A percentile compares a stretch with the other conserved stretches of the same genome.
These are phyloP conservation scores for Saccharomyces hybrid DNA, from an alignment of 1,139 yeast species.

Conservation along the genomic window DNA sequence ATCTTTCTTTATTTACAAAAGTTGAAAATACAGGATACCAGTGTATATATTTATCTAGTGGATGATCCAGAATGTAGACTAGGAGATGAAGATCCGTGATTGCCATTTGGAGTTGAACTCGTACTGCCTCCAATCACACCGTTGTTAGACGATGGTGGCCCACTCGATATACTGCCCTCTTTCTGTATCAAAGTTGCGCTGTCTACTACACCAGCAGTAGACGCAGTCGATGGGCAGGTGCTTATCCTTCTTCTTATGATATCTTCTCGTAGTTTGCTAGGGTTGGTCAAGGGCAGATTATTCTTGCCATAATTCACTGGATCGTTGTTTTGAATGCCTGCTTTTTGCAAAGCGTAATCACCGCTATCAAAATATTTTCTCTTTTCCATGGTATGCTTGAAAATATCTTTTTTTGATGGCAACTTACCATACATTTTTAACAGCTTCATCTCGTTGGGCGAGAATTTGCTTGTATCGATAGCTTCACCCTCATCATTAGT, in stretches of 20 bases:
- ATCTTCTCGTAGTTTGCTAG: conserved; percentile 30
- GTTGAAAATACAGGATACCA: background rate
- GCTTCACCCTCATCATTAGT: conserved; percentile 12
- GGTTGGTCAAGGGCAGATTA: conserved; percentile 31
- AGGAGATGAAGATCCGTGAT: background rate
- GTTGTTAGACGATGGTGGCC: conserved; percentile 26
- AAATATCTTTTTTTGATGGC: conserved; percentile 78
- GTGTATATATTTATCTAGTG: background rate
- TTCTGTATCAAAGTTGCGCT: conserved; percentile 9
- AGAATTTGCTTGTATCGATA: conserved; percentile 49
- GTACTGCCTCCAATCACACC: background rate
- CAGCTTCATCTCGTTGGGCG: conserved; percentile 63
- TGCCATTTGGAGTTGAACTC: background rate
- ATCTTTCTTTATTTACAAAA: no score
- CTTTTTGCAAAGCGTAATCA: conserved; percentile 90
- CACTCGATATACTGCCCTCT: conserved; percentile 32
- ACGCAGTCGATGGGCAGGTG: conserved; percentile 28
- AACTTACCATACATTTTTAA: conserved; percentile 81
- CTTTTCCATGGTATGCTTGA: conserved; percentile 74
- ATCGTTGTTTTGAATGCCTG: conserved; percentile 26
- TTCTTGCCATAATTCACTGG: conserved; percentile 22
- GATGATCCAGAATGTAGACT: background rate
- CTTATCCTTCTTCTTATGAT: conserved; percentile 32
- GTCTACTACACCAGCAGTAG: conserved; percentile 5
- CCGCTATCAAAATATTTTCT: conserved; percentile 95